A percentile compares a stretch with the other conserved stretches of the same genome.
These are phyloP conservation scores for Radiomyces spectabilis DNA, from an alignment of 192 early-diverging fungal species.

Conservation along the genomic window DNA sequence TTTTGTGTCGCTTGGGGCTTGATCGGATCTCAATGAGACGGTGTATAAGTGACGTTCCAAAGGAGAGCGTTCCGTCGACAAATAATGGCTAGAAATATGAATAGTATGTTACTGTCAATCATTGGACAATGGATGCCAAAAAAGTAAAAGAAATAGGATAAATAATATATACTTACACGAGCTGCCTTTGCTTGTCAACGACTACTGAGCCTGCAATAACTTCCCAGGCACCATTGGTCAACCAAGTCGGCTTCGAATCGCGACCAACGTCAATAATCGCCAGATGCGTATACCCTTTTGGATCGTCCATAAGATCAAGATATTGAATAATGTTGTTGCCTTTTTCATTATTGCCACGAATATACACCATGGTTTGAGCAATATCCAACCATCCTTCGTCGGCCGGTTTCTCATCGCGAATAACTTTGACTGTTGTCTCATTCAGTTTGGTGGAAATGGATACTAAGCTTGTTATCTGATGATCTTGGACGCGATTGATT, in stretches of 20 bases:
- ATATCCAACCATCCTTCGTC: constrained; percentile 77
- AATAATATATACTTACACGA: constrained; percentile 35
- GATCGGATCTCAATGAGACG: constrained; percentile 6
- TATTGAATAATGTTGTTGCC: constrained; percentile 36
- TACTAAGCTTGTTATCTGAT: constrained; percentile 63
- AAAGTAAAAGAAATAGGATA: background rate
- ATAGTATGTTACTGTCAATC: no score
- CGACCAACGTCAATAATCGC: constrained; percentile 46
- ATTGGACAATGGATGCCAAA: background rate
- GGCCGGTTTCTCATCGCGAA: constrained; percentile 54
- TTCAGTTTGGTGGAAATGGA: background rate
- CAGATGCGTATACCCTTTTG: constrained; percentile 60
- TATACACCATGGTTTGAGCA: constrained; percentile 24
- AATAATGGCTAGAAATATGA: constrained; percentile 15
- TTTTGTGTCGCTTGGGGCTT: background rate
- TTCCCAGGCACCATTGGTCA: constrained; percentile 66
- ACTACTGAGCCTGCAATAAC: constrained; percentile 42
- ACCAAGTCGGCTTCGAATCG: constrained; percentile 16
- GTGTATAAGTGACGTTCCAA: constrained; percentile 34
- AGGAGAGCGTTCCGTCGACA: constrained; percentile 29
- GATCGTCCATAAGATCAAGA: constrained; percentile 53
- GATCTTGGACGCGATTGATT: constrained; percentile 90
- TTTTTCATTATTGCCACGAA: background rate
- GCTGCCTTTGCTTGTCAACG: constrained; percentile 28
- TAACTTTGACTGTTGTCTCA: constrained; percentile 18